Evolutionary conservation across 352 stramenopile genomes (phyloP).

Genomic region (Pythium oligandrum): DNA sequence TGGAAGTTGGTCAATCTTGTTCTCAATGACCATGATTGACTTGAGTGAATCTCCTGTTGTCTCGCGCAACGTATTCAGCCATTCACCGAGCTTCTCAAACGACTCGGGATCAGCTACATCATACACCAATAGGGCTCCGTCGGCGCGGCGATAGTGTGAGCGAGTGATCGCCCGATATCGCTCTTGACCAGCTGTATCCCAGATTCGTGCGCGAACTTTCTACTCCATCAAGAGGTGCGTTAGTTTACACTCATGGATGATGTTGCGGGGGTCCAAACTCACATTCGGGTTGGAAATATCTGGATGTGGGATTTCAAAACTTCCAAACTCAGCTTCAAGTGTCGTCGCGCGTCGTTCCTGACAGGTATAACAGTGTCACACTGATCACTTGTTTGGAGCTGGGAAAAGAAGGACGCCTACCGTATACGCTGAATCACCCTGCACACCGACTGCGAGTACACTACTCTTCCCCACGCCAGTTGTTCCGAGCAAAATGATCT

Average conservation of each 20-base stretch:
- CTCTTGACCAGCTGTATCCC: conserved; percentile 87
- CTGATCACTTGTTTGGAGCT: not conserved
- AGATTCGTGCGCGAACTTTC: conserved; percentile 80
- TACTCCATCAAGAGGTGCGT: conserved; percentile 4
- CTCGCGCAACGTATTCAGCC: conserved; percentile 84
- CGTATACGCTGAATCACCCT: conserved; percentile 52
- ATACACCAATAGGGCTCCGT: conserved; percentile 89
- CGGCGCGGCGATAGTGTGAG: conserved; percentile 81
- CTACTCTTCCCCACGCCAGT: conserved; percentile 79
- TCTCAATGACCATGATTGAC: conserved; percentile 85
- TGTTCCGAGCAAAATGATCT: conserved; percentile 77
- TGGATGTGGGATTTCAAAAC: conserved; percentile 52
- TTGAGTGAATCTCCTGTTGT: conserved; percentile 84
- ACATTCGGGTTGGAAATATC: conserved; percentile 42
- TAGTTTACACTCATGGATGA: not conserved
- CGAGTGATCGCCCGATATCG: conserved; percentile 87
- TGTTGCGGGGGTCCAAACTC: not conserved
- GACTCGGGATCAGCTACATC: conserved; percentile 84
- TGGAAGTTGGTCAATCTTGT: conserved; percentile 84
- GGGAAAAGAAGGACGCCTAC: conserved; percentile 5
- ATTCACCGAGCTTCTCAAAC: conserved; percentile 85
- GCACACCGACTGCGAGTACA: conserved; percentile 52
- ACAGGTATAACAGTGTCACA: conserved; percentile 1
- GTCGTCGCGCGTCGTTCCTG: conserved; percentile 59
- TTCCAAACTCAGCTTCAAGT: conserved; percentile 72